Evolutionary conservation across 768 basidiomycete species (phyloP), one percentile per base, ranked within the genome.

Genomic region (Collybiopsis luxurians): DNA sequence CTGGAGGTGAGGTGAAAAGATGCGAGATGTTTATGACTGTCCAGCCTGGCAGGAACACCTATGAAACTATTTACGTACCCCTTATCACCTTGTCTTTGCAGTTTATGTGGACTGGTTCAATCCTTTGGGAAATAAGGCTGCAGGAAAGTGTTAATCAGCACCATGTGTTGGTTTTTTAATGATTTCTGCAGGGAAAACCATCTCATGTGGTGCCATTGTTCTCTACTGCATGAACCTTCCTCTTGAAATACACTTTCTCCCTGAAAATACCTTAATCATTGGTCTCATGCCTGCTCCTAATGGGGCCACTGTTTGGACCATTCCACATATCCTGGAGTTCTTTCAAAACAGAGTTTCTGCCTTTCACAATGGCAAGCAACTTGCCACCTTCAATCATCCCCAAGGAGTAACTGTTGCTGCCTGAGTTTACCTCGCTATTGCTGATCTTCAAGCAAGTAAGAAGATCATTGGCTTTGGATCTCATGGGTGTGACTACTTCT

Each of bases 51-150:
- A 45, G 3, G 23, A 23, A 17, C 24, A 44, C 13, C 28, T 67
- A 1, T 17, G 39, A 4, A 46, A 45, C 34, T 66, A 60, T 56
- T 24, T 58, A 9, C 53, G 44, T 5, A 54, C 61, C 10, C 56
- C 50, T 19, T 60, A 65, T 34, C 45, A 62, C 58, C 58, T 70
- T 2, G 56, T 63, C 0, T 73, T 71, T 63, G 62, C 64, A 6
- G 26, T 72, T 7, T 73, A 67, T 58, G 59, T 72, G 51, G 70
- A 75, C 54, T 73, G 71, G 71, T 73, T 72, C 52, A 75, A 75
- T 64, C 71, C 69, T 1, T 70, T 58, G 10, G 42, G 56, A 6
- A 67, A 63, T 38, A 66, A 66, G 50, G 27, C 53, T 23, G 63
- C 64, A 27, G 66, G 67, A 60, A 56, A 30, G 45, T 49, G 57